Conservation (phyloP, 352 stramenopile genomes). For the Phytophthora cactorum region DNA sequence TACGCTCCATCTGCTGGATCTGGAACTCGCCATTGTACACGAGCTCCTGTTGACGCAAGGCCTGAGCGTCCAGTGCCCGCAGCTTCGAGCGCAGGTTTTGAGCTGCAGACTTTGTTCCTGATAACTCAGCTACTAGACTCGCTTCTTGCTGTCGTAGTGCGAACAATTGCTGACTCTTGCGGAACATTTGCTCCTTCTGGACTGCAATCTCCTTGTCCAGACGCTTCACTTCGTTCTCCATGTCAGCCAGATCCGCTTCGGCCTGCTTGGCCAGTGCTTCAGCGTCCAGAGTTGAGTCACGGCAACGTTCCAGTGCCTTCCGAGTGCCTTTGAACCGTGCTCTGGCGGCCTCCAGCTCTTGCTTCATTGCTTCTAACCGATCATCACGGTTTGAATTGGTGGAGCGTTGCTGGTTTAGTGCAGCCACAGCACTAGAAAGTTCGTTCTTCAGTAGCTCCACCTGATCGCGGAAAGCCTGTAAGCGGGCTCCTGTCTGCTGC, state of each 20-base stretch:
- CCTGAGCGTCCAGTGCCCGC: conserved; percentile 90
- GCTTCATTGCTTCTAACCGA: conserved; percentile 83
- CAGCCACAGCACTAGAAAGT: conserved; percentile 84
- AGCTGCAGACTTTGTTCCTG: conserved; percentile 83
- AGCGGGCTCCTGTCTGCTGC: conserved; percentile 52
- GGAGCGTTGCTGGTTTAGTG: conserved; percentile 81
- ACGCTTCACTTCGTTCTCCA: conserved; percentile 65
- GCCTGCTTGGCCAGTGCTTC: conserved; percentile 88
- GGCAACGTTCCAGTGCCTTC: conserved; percentile 73
- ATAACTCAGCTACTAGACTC: conserved; percentile 92
- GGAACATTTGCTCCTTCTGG: conserved; percentile 95
- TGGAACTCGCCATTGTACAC: conserved; percentile 97
- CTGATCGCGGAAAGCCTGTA: conserved; percentile 90
- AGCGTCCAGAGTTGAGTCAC: conserved; percentile 77
- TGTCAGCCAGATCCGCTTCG: conserved; percentile 72
- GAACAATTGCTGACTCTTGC: conserved; percentile 90
- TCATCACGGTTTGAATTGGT: conserved; percentile 78
- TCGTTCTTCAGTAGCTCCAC: conserved; percentile 94
- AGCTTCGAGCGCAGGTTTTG: conserved; percentile 93
- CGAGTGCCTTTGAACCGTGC: conserved; percentile 86
- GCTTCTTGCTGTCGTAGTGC: conserved; percentile 88
- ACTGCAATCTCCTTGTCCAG: conserved; percentile 81
- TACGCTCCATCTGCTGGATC: conserved; percentile 97
- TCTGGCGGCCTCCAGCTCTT: conserved; percentile 67
- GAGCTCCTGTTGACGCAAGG: conserved; percentile 93